These are phyloP conservation scores for Collybiopsis confluens DNA, from an alignment of 768 basidiomycete genomes.

Conservation along the genomic window DNA sequence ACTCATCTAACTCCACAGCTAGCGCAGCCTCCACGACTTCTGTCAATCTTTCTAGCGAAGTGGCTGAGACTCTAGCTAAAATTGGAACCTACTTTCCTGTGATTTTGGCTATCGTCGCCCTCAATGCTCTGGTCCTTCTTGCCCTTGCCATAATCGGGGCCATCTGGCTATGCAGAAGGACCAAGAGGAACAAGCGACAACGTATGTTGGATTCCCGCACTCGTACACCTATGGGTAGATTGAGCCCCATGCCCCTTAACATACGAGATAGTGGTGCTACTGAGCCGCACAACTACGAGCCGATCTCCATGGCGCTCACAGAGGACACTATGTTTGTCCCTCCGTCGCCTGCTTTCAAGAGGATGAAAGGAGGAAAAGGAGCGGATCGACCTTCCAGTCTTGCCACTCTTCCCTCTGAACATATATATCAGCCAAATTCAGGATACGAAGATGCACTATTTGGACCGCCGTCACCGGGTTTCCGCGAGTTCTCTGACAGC, in stretches of 20 bases:
- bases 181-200: constrained; percentile 20
- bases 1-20: constrained; percentile 38
- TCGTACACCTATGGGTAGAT: constrained; percentile 36
- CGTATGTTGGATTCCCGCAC: constrained; percentile 15
- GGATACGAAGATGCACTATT: constrained; percentile 22
- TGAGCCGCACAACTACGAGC: constrained; percentile 55
- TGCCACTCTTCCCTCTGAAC: constrained; percentile 15
- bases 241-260: constrained; percentile 58
- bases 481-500: constrained; percentile 14
- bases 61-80: constrained; percentile 55
- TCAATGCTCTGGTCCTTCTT: constrained; percentile 71
- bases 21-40: constrained; percentile 35
- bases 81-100: constrained; percentile 67
- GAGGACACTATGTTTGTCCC: constrained; percentile 50
- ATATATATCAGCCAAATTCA: constrained; percentile 13
- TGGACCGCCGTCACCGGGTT: constrained; percentile 4
- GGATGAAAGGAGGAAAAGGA: constrained; percentile 21
- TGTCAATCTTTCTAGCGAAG: constrained; percentile 54
- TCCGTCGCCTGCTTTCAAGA: constrained; percentile 55
- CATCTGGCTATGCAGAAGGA: constrained; percentile 47
- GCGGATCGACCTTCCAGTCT: constrained; percentile 36
- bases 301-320: constrained; percentile 45
- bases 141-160: constrained; percentile 51
- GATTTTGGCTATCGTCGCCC: constrained; percentile 69
- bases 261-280: constrained; percentile 32